Conservation (phyloP, 2,329 filamentous ascomycete genomes). For the Corinectria fuckeliana region DNA sequence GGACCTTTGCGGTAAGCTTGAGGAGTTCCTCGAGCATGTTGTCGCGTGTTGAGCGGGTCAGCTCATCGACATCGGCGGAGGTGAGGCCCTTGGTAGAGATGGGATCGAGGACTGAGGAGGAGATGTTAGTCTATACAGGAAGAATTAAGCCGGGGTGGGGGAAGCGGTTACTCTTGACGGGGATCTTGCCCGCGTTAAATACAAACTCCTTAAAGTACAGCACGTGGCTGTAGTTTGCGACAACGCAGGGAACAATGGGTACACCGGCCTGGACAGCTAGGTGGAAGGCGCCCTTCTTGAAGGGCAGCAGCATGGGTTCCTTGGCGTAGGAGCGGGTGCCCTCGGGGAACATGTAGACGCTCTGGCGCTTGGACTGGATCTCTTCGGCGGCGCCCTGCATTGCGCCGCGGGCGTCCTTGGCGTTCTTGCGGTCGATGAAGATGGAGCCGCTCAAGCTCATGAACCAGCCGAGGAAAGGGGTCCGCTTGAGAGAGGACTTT, state of each 20-base stretch:
- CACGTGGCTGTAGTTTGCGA: conserved; percentile 80
- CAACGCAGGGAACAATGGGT: conserved; percentile 85
- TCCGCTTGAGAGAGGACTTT: conserved; percentile 80
- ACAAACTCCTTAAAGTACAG: conserved; percentile 68
- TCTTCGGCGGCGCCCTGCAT: conserved; percentile 84
- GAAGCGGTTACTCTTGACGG: conserved; percentile 69
- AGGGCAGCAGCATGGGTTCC: conserved; percentile 83
- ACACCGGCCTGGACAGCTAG: conserved; percentile 93
- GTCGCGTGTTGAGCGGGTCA: conserved; percentile 72
- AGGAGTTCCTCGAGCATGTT: conserved; percentile 75
- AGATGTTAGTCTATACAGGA: neutral
- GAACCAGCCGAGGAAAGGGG: conserved; percentile 94
- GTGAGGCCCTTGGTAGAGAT: conserved; percentile 78
- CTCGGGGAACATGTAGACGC: conserved; percentile 88
- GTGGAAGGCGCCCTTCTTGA: conserved; percentile 99
- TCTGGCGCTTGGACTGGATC: conserved; percentile 76
- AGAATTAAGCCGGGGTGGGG: neutral
- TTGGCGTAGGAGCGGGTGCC: conserved; percentile 90
- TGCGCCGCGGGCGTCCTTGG: conserved; percentile 79
- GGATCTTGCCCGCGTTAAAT: conserved; percentile 74
- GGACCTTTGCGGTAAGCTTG: conserved; percentile 58
- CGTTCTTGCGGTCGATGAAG: conserved; percentile 93
- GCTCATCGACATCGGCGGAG: conserved; percentile 76
- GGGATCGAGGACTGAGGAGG: conserved; percentile 72
- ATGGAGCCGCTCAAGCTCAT: conserved; percentile 87